These are phyloP conservation scores for Trichoderma erinaceum DNA, from an alignment of 495 filamentous ascomycete genomes.

Conservation along the genomic window DNA sequence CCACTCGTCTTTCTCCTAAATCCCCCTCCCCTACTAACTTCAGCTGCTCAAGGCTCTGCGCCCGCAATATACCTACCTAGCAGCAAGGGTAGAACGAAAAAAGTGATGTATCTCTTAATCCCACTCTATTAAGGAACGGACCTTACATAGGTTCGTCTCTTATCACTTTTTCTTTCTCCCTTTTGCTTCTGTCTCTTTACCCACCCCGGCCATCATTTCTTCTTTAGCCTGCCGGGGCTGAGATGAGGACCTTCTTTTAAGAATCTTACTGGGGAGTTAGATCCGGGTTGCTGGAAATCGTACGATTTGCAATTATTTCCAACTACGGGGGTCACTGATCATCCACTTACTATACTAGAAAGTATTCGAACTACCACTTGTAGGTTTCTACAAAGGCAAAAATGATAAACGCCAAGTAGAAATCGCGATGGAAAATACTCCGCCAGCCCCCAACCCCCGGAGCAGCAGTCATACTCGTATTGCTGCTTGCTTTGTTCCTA, in stretches of 20 bases:
- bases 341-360: too few species aligned
- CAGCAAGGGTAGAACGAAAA: neutral
- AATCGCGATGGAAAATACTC: too few species aligned
- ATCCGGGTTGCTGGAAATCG: slow-evolving; percentile 8
- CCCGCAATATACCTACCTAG: neutral
- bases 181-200: too few species aligned
- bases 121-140: neutral
- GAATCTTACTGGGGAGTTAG: neutral
- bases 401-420: too few species aligned
- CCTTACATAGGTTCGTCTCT: neutral
- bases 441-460: too few species aligned
- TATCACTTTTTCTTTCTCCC: neutral
- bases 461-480: too few species aligned
- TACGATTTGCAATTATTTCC: neutral
- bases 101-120: neutral
- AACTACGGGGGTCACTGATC: neutral
- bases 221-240: slow-evolving; percentile 1
- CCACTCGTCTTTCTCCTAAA: neutral
- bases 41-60: neutral
- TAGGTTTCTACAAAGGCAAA: too few species aligned
- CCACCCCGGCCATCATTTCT: neutral
- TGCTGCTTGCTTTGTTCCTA: too few species aligned
- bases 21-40: neutral
- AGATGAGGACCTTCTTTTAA: neutral
- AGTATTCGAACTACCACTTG: too few species aligned